phyloP scores from a whole-genome alignment of 2,329 filamentous ascomycete species.

The Colletotrichum sp. region DNA sequence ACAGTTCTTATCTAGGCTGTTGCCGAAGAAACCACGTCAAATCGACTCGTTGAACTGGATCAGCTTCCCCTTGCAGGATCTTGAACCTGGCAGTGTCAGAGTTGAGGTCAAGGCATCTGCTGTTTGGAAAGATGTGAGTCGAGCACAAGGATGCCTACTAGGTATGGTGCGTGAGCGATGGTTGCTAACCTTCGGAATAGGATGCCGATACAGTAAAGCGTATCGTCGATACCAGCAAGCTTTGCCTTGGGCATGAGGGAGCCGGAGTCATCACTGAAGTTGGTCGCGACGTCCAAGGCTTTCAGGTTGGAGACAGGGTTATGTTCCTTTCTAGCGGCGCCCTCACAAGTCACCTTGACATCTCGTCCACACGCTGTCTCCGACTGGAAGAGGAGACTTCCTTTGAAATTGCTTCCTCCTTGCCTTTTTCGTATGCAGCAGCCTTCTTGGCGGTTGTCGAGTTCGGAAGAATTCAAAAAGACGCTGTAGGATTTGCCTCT shows the following conservation, averaged over 20 bases:
- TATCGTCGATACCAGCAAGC: background rate
- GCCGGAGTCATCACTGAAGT: background rate
- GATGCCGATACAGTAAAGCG: background rate
- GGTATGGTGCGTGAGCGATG: background rate
- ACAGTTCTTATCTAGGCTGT: background rate
- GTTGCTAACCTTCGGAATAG: background rate
- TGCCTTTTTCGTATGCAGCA: constrained; percentile 38
- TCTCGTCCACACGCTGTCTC: background rate
- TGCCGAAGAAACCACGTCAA: background rate
- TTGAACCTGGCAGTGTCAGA: background rate
- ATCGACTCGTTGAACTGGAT: background rate
- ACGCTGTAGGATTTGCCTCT: background rate
- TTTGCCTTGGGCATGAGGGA: background rate
- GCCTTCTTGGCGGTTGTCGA: constrained; percentile 34
- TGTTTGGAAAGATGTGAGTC: background rate
- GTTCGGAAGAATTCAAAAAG: constrained; percentile 16
- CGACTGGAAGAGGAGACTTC: constrained; percentile 25
- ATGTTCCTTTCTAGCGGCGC: background rate
- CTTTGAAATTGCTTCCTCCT: constrained; percentile 37
- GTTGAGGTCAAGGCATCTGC: background rate
- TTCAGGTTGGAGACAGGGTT: background rate
- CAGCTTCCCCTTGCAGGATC: background rate
- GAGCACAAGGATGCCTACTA: background rate
- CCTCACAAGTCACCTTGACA: background rate
- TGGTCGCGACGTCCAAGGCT: background rate